Percentiles rank a stretch among this genome's conserved stretches.
Conservation (phyloP, 345 rosid species). For the Citrus maxima region DNA sequence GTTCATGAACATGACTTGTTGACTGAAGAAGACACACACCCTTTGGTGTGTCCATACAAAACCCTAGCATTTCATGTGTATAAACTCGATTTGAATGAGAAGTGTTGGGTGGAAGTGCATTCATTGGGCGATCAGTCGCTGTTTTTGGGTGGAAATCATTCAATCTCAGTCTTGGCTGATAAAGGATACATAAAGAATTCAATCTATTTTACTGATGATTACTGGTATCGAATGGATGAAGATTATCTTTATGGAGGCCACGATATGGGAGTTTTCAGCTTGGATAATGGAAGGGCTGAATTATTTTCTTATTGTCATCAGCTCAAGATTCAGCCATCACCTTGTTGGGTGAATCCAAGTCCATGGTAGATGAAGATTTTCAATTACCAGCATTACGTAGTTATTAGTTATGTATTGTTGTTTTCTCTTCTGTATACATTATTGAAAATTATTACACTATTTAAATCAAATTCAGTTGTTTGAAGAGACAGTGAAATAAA, state of each 20-base stretch:
- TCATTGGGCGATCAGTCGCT: background rate
- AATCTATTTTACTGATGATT: constrained; percentile 19
- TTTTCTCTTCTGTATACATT: background rate
- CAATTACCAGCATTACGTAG: background rate
- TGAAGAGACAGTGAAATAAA: too few relatives aligned
- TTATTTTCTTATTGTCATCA: background rate
- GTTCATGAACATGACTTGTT: constrained; percentile 14
- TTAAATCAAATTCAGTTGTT: background rate
- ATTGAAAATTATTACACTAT: background rate
- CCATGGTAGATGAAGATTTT: background rate
- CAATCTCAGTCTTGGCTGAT: background rate
- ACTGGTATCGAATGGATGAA: constrained; percentile 13
- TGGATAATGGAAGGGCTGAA: background rate
- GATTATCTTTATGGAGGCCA: constrained; percentile 16
- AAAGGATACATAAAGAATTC: background rate
- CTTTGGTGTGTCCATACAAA: constrained; percentile 16
- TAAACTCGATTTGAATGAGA: background rate
- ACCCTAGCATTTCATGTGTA: constrained; percentile 8
- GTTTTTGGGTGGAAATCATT: constrained; percentile 23
- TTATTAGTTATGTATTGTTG: background rate
- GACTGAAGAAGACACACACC: constrained; percentile 11
- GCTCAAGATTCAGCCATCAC: constrained; percentile 5
- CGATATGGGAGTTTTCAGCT: constrained; percentile 3
- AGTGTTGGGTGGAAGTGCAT: constrained; percentile 5
- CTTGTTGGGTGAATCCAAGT: constrained; percentile 2